phyloP scores from a whole-genome alignment of 2,329 filamentous ascomycete species.

The Colletotrichum coccodes region DNA sequence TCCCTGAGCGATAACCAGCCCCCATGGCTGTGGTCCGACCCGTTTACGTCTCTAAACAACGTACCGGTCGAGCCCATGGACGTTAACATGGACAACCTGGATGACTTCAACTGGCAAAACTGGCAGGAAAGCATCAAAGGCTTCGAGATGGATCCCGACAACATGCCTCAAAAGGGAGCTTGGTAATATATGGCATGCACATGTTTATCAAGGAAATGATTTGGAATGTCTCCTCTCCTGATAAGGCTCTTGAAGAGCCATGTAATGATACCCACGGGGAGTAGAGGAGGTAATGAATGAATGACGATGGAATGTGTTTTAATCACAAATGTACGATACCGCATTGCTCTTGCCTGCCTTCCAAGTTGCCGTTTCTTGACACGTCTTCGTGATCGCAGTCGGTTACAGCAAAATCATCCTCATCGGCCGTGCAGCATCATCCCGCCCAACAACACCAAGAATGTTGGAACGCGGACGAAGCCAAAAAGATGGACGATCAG shows the following conservation, averaged over 20 bases:
- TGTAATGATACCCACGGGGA: slow-evolving; percentile 29
- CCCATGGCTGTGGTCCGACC: slow-evolving; percentile 54
- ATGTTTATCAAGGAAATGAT: background rate
- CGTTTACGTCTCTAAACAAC: slow-evolving; percentile 42
- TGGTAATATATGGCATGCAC: background rate
- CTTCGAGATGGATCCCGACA: slow-evolving; percentile 43
- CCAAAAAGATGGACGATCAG: slow-evolving; percentile 24
- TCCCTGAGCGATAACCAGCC: slow-evolving; percentile 47
- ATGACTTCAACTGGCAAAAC: slow-evolving; percentile 60
- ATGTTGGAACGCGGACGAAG: no score
- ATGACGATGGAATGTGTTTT: slow-evolving; percentile 13
- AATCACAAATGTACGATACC: background rate
- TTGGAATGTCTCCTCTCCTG: slow-evolving; percentile 19
- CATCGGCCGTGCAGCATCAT: no score
- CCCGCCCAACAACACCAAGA: no score
- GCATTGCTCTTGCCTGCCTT: rapidly evolving
- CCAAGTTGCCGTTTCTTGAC: no score
- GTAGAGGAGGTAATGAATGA: slow-evolving; percentile 23
- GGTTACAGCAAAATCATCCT: no score
- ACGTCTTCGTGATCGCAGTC: no score
- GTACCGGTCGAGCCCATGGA: slow-evolving; percentile 46
- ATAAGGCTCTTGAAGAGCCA: background rate
- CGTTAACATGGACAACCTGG: slow-evolving; percentile 46
- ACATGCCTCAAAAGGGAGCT: slow-evolving; percentile 23
- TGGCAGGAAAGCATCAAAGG: slow-evolving; percentile 56